Percentiles rank a stretch among this genome's conserved stretches.
Evolutionary conservation across 2,329 filamentous ascomycete genomes (phyloP).

Genomic region (Dissoconium aciculare): DNA sequence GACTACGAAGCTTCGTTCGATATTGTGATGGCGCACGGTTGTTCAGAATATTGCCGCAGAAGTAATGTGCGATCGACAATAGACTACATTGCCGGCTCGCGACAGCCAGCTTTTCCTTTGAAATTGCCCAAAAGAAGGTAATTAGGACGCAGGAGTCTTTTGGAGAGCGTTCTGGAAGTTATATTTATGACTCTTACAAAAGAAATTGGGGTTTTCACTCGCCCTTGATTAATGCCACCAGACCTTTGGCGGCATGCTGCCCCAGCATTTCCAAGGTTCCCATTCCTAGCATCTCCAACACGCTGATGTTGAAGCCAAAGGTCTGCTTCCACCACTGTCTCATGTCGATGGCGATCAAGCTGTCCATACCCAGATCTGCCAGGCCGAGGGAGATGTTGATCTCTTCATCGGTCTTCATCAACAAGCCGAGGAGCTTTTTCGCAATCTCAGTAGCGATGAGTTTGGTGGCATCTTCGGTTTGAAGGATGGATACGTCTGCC

Average conservation of each 20-base stretch:
- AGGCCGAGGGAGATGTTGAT: not conserved
- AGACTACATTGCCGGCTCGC: too few relatives aligned
- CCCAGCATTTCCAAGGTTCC: constrained; percentile 3
- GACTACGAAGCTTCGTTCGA: too few relatives aligned
- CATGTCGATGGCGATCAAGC: constrained; percentile 2
- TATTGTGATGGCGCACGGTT: too few relatives aligned
- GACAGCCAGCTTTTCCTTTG: too few relatives aligned
- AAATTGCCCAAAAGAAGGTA: too few relatives aligned
- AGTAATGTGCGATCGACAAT: too few relatives aligned
- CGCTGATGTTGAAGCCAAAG: constrained; percentile 1
- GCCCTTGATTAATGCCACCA: too few relatives aligned
- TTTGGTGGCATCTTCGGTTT: not conserved
- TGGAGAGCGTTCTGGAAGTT: too few relatives aligned
- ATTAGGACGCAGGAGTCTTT: too few relatives aligned
- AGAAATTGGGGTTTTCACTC: too few relatives aligned
- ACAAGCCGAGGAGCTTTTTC: not conserved
- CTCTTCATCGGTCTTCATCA: constrained; percentile 1
- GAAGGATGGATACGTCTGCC: not conserved
- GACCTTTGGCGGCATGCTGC: constrained; percentile 3
- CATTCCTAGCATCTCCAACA: constrained; percentile 4
- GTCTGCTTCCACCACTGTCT: not conserved
- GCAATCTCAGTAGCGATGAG: constrained; percentile 1
- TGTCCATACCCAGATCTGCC: not conserved
- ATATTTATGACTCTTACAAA: too few relatives aligned
- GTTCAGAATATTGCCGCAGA: too few relatives aligned